Evolutionary conservation across 148 eudicot genomes (phyloP), one percentile per base, ranked within the genome.

Genomic region (Rhododendron mucronatum): DNA sequence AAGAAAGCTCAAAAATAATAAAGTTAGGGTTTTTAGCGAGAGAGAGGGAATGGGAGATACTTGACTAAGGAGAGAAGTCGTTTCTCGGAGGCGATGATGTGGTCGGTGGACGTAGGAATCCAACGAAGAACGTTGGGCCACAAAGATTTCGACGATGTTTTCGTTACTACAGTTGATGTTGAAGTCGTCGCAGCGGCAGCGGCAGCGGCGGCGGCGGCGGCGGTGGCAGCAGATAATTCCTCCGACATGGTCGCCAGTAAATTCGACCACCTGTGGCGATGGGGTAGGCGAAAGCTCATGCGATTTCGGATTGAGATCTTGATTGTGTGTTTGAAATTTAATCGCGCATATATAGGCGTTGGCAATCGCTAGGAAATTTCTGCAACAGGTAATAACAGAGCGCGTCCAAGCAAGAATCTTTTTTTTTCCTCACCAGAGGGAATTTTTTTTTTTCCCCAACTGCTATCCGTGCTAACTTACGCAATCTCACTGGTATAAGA

Each of bases 51-150:
- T 76, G 37, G 75, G 44, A 30, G 39, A 30, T 91, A 96, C 99
- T 90, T 97, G 91, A 97, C 90, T 44, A 93, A 55, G 59, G 98
- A 94, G 57, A 97, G 98, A n/a, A 97, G 98, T 82, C 98, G 98
- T 45, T 87, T 87, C 83, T 87, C 88, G 71, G 88, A 77, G 57
- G 80, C 92, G 86, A 93, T 92, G 90, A 93, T 92, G 35, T 93
- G 94, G 33, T 91, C 93, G 83, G 95, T 92, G 73, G 95, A 93
- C 50, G 95, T 89, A 20, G 95, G 95, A 55, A 92, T 92, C 95
- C 95, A 93, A 30, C 94, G 91, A 44, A 92, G 89, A 74, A 91
- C 91, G 76, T 93, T 89, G 3, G 94, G 93, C 94, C 95, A 95
- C 47, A 86, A 63, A 87, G 92, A 89, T 77, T 90, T 89, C 30